A percentile compares a stretch with the other conserved stretches of the same genome.
Evolutionary conservation across 148 eudicot genomes (phyloP).

Genomic region (Rhododendron mucronatum): DNA sequence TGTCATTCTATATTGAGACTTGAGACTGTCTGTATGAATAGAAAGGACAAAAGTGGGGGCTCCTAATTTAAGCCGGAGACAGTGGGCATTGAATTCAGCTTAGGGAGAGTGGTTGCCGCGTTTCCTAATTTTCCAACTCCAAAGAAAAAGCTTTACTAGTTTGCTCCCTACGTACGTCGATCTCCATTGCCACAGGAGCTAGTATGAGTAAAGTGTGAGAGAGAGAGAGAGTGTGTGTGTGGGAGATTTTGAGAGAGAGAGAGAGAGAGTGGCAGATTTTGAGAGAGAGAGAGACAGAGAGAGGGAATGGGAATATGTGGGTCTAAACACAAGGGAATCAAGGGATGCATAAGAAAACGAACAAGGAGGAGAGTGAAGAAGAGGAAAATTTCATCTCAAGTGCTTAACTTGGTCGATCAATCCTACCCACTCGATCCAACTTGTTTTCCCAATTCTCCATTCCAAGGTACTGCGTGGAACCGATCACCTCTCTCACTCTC

Average conservation of each 20-base stretch:
- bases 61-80: background rate
- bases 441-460: conserved; percentile 53
- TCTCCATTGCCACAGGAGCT: background rate
- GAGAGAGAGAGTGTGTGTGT: background rate
- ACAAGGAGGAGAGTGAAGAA: conserved; percentile 34
- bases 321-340: conserved; percentile 44
- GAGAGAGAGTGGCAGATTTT: too few species aligned
- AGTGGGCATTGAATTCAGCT: background rate
- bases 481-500: background rate
- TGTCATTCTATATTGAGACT: background rate
- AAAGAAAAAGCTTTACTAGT: background rate
- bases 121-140: background rate
- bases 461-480: conserved; percentile 38
- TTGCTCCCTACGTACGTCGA: background rate
- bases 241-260: background rate
- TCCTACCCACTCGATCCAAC: conserved; percentile 34
- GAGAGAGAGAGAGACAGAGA: background rate
- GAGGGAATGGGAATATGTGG: conserved; percentile 68
- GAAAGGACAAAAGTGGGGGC: background rate
- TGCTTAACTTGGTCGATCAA: conserved; percentile 23
- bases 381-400: conserved; percentile 24
- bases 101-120: background rate
- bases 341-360: conserved; percentile 18
- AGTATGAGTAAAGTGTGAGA: background rate
- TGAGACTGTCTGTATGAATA: background rate